Evolutionary conservation across 495 filamentous ascomycete species (phyloP).

Genomic region (Lindgomyces ingoldianus): DNA sequence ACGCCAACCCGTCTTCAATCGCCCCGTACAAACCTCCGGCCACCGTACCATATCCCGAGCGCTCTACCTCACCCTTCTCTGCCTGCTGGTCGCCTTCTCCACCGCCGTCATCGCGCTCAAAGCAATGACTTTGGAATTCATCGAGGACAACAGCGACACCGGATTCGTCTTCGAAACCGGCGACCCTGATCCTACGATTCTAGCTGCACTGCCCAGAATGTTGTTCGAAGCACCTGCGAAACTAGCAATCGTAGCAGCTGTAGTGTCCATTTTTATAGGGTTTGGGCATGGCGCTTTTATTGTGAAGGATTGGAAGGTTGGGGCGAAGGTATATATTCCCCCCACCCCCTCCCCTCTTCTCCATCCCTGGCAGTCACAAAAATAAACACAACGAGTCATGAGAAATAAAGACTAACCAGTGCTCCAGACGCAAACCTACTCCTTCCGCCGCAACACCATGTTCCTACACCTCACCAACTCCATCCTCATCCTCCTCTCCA

Average conservation of each 20-base stretch:
- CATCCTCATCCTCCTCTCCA: slow-evolving; percentile 28
- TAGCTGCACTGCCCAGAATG: slow-evolving; percentile 23
- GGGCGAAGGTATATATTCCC: slow-evolving; percentile 15
- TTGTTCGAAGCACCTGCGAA: slow-evolving; percentile 23
- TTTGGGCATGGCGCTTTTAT: slow-evolving; percentile 15
- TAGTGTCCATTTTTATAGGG: slow-evolving; percentile 3
- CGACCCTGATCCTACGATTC: slow-evolving; percentile 12
- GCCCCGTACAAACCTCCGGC: slow-evolving; percentile 17
- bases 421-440: slow-evolving; percentile 24
- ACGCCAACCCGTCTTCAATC: slow-evolving; percentile 33
- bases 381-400: not conserved
- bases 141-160: slow-evolving; percentile 25
- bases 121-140: slow-evolving; percentile 28
- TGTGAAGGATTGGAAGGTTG: slow-evolving; percentile 18
- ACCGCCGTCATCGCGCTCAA: slow-evolving; percentile 21
- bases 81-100: slow-evolving; percentile 5
- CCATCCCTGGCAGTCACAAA: not conserved
- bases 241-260: slow-evolving; percentile 17
- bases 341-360: not conserved
- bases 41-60: slow-evolving; percentile 9
- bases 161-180: slow-evolving; percentile 28
- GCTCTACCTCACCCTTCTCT: slow-evolving; percentile 9
- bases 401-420: not conserved
- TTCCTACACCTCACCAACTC: slow-evolving; percentile 29
- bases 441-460: slow-evolving; percentile 35